Conservation (phyloP, 176 grass and related monocot species). For the Thalia dealbata region DNA sequence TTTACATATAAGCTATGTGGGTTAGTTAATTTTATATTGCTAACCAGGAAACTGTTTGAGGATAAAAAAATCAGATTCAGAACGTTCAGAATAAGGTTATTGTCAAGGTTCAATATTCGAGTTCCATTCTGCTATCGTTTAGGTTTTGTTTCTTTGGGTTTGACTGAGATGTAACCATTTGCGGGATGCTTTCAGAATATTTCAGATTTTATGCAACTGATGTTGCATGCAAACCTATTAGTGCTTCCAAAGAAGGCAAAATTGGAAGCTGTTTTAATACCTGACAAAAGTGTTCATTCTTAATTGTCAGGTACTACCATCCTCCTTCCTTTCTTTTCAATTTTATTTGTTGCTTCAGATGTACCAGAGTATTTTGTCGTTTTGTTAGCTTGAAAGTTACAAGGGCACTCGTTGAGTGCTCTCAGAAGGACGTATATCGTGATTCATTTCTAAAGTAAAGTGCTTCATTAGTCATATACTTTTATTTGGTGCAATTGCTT, state of each 20-base stretch:
- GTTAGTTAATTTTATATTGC: conserved; percentile 9
- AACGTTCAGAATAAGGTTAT: conserved; percentile 6
- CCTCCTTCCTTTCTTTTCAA: background rate
- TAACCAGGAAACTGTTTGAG: background rate
- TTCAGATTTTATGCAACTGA: conserved; percentile 6
- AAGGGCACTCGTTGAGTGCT: background rate
- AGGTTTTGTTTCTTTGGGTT: conserved; percentile 5
- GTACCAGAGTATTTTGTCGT: background rate
- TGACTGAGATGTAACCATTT: conserved; percentile 11
- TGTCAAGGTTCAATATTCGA: conserved; percentile 12
- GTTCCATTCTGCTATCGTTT: conserved; percentile 2
- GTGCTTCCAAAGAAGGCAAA: background rate
- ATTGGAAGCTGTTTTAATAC: background rate
- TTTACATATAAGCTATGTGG: conserved; percentile 9
- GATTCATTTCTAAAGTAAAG: background rate
- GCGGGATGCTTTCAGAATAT: conserved; percentile 4
- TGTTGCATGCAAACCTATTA: conserved; percentile 2
- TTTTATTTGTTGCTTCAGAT: background rate
- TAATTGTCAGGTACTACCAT: background rate
- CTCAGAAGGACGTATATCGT: background rate
- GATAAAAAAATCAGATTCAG: conserved; percentile 5
- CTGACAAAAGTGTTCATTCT: background rate
- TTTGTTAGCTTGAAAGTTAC: conserved; percentile 1
- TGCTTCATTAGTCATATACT: background rate
- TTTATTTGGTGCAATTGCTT: background rate